Evolutionary conservation across 2,329 filamentous ascomycete species (phyloP).

Genomic region (Fusarium armeniacum): DNA sequence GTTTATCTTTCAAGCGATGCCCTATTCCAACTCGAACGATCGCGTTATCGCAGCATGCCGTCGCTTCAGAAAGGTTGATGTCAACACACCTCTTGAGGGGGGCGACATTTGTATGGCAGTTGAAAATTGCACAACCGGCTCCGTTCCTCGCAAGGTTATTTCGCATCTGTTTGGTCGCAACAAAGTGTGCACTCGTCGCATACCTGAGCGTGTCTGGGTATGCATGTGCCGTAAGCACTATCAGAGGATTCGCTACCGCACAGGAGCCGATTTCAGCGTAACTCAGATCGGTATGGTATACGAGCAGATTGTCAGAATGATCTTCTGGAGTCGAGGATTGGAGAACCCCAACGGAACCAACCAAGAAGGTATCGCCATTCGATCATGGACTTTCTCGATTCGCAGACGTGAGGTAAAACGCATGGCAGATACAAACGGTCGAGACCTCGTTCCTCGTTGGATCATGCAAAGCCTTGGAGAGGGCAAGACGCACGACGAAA

Average conservation of each 20-base stretch:
- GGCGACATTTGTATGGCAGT: conserved; percentile 67
- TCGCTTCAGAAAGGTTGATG: conserved; percentile 34
- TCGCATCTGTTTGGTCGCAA: conserved; percentile 88
- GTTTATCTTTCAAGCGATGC: conserved; percentile 5
- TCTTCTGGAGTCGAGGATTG: conserved; percentile 72
- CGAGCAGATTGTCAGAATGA: conserved; percentile 72
- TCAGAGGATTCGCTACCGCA: conserved; percentile 80
- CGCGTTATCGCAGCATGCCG: conserved; percentile 43
- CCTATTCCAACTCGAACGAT: conserved; percentile 31
- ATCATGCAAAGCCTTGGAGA: conserved; percentile 61
- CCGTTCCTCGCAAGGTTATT: conserved; percentile 78
- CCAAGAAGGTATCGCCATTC: conserved; percentile 53
- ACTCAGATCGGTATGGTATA: conserved; percentile 75
- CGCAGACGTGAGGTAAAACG: conserved; percentile 75
- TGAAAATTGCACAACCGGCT: conserved; percentile 70
- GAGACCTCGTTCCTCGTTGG: conserved; percentile 57
- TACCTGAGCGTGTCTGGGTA: conserved; percentile 79
- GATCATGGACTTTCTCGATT: conserved; percentile 71
- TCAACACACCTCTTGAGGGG: conserved; percentile 42
- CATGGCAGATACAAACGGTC: conserved; percentile 55
- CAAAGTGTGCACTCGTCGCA: conserved; percentile 79
- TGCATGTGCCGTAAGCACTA: conserved; percentile 87
- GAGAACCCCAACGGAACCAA: conserved; percentile 49
- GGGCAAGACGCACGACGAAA: conserved; percentile 63
- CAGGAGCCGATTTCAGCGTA: conserved; percentile 70